Evolutionary conservation across 2,329 filamentous ascomycete genomes (phyloP).

Genomic region (Seiridium cupressi): DNA sequence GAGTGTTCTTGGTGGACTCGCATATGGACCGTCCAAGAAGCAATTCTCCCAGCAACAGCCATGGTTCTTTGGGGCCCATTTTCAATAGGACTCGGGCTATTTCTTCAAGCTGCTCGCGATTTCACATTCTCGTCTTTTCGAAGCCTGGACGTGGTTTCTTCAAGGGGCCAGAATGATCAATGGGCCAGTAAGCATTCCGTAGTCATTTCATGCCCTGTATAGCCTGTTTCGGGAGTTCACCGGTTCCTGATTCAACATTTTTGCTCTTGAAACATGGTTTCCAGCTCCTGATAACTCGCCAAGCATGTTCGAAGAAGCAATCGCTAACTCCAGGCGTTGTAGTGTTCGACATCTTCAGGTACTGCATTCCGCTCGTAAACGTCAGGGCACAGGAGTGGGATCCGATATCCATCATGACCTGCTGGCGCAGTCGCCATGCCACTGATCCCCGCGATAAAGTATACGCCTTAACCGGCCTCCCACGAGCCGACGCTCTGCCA

Average conservation of each 20-base stretch:
- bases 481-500: not conserved
- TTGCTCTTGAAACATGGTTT: no score
- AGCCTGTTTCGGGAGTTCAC: no score
- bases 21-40: conserved; percentile 4
- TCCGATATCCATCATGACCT: not conserved
- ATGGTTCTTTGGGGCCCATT: not conserved
- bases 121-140: not conserved
- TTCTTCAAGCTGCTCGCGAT: not conserved
- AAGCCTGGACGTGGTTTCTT: not conserved
- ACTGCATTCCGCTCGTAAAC: not conserved
- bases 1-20: not conserved
- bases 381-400: not conserved
- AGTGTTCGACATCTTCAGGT: not conserved
- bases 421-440: not conserved
- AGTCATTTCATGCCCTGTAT: no score
- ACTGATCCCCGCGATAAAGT: not conserved
- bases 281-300: no score
- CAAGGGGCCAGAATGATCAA: not conserved
- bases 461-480: not conserved
- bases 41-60: not conserved
- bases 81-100: not conserved
- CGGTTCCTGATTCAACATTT: no score
- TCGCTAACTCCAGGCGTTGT: no score
- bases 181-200: not conserved
- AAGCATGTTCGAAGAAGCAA: no score